phyloP scores from a whole-genome alignment of 495 filamentous ascomycete genomes.

The Penicillium salamii region DNA sequence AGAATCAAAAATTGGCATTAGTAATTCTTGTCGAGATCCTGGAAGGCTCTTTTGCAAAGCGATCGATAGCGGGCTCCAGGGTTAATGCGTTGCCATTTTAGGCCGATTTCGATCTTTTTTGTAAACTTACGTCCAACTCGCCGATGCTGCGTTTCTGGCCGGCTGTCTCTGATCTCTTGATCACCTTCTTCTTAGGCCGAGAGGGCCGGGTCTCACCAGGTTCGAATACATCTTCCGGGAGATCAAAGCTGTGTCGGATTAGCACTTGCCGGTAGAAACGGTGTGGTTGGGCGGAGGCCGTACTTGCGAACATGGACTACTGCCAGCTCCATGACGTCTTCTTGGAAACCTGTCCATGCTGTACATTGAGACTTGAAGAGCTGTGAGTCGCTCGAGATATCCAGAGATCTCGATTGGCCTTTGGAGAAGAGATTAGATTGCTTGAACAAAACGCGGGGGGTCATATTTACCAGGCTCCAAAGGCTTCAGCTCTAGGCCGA shows the following conservation, averaged over 20 bases:
- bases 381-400: slow-evolving; percentile 69
- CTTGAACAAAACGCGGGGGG: slow-evolving; percentile 8
- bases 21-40: slow-evolving; percentile 29
- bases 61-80: slow-evolving; percentile 16
- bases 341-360: slow-evolving; percentile 63
- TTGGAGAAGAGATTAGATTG: slow-evolving; percentile 18
- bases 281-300: slow-evolving; percentile 21
- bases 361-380: slow-evolving; percentile 71
- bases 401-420: slow-evolving; percentile 53
- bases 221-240: slow-evolving; percentile 87
- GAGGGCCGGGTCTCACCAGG: slow-evolving; percentile 70
- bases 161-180: slow-evolving; percentile 38
- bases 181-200: slow-evolving; percentile 61
- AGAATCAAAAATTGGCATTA: slow-evolving; percentile 30
- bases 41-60: slow-evolving; percentile 13
- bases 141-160: slow-evolving; percentile 43
- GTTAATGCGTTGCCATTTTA: slow-evolving; percentile 24
- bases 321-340: slow-evolving; percentile 60
- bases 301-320: slow-evolving; percentile 78
- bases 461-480: slow-evolving; percentile 32
- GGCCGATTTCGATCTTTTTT: slow-evolving; percentile 23
- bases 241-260: slow-evolving; percentile 59
- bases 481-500: slow-evolving; percentile 66
- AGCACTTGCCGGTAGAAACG: slow-evolving; percentile 10
- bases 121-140: slow-evolving; percentile 47